Conservation (phyloP, 108 stramenopile genomes). For the Fragilariopsis cylindrus region DNA sequence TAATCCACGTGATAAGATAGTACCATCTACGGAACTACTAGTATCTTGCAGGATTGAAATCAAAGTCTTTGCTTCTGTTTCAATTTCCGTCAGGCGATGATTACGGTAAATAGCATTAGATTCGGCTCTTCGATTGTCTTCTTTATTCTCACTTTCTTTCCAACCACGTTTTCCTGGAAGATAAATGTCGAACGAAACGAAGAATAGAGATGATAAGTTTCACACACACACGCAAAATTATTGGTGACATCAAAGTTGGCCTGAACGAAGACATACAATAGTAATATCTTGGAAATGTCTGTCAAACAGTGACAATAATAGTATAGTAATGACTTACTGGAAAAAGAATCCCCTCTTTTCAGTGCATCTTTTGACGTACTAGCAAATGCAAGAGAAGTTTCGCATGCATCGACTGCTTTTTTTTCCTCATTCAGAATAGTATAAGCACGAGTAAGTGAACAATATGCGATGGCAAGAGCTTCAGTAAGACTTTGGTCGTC, state of each 20-base stretch:
- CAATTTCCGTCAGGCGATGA: slow-evolving; percentile 73
- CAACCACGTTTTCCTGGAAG: slow-evolving; percentile 51
- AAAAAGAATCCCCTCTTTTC: slow-evolving; percentile 10
- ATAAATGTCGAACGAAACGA: neutral
- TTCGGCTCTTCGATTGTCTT: slow-evolving; percentile 48
- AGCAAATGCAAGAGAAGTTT: slow-evolving; percentile 17
- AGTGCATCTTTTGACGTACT: slow-evolving; percentile 28
- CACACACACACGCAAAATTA: neutral
- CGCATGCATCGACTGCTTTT: slow-evolving; percentile 29
- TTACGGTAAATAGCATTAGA: slow-evolving; percentile 76
- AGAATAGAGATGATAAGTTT: neutral
- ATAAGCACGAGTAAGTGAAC: slow-evolving; percentile 60
- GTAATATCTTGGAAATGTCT: too few relatives aligned
- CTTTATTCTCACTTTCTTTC: slow-evolving; percentile 34
- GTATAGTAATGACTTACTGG: slow-evolving; percentile 13
- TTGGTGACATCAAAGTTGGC: neutral
- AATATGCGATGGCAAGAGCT: slow-evolving; percentile 55
- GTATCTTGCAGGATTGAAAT: slow-evolving; percentile 22
- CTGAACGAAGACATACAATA: too few relatives aligned
- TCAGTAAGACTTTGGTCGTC: slow-evolving; percentile 54
- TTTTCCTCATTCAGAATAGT: slow-evolving; percentile 54
- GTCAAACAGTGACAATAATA: neutral
- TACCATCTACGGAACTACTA: neutral
- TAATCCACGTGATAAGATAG: slow-evolving; percentile 30
- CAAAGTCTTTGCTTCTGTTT: slow-evolving; percentile 54